A percentile compares a stretch with the other conserved stretches of the same genome.
Evolutionary conservation across 371 early-diverging fungal genomes (phyloP).

Genomic region (Apophysomyces trapeziformis): DNA sequence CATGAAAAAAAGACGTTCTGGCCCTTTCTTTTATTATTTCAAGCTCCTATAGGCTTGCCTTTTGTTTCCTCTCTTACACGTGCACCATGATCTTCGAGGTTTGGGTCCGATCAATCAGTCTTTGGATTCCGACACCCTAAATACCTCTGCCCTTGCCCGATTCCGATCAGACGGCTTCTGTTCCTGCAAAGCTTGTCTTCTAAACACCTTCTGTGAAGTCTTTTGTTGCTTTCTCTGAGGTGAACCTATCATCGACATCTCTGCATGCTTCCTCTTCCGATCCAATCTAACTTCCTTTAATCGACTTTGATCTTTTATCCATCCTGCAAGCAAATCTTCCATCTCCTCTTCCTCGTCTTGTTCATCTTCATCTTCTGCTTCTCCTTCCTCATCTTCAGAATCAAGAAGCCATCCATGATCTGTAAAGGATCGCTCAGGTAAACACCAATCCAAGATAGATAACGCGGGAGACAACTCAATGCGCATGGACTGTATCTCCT

Average conservation of each 20-base stretch:
- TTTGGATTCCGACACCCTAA: conserved; percentile 1
- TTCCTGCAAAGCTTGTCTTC: background rate
- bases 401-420: too few relatives aligned
- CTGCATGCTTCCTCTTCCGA: background rate
- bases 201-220: background rate
- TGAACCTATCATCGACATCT: background rate
- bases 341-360: background rate
- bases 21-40: background rate
- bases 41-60: background rate
- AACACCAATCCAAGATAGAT: background rate
- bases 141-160: background rate
- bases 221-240: background rate
- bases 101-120: background rate
- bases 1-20: background rate
- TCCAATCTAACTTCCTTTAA: background rate
- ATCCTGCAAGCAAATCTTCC: background rate
- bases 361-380: background rate
- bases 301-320: background rate
- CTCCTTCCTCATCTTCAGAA: background rate
- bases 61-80: background rate
- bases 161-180: background rate
- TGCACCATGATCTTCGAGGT: background rate
- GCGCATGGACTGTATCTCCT: background rate
- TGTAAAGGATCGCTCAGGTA: background rate
- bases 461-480: background rate